Evolutionary conservation across 2,329 filamentous ascomycete species (phyloP).

Genomic region (Fusarium sp.): DNA sequence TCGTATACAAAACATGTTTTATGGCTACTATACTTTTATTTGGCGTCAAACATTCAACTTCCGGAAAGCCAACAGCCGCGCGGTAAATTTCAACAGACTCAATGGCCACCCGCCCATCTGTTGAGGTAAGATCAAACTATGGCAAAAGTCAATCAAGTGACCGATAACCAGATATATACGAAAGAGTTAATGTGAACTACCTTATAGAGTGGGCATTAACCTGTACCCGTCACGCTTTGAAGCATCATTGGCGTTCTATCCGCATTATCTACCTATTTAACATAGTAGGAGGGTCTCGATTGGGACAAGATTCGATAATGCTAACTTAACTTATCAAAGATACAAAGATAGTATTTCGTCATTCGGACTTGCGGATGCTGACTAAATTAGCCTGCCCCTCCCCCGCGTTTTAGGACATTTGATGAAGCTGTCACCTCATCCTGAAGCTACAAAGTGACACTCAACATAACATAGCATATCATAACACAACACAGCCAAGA

Average conservation of each 20-base stretch:
- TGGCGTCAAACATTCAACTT: not conserved
- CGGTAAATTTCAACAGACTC: not conserved
- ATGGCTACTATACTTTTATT: not conserved
- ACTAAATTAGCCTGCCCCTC: slow-evolving; percentile 33
- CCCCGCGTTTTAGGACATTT: slow-evolving; percentile 22
- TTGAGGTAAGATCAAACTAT: not conserved
- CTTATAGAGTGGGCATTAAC: too few relatives aligned
- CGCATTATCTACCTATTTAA: too few relatives aligned
- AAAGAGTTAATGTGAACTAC: not conserved
- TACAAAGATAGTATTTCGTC: slow-evolving; percentile 11
- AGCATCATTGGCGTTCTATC: too few relatives aligned
- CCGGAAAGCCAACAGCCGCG: not conserved
- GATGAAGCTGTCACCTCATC: slow-evolving; percentile 23
- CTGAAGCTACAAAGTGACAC: slow-evolving; percentile 3
- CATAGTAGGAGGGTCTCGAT: too few relatives aligned
- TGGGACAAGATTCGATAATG: not conserved
- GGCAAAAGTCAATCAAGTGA: not conserved
- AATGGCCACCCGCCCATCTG: not conserved
- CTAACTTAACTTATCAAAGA: not conserved
- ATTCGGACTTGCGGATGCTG: slow-evolving; percentile 36
- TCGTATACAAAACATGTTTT: not conserved
- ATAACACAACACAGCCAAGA: not conserved
- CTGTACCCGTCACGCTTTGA: too few relatives aligned
- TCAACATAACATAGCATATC: not conserved
- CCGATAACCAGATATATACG: too few relatives aligned